Base-by-base conservation (phyloP, 805 yeast genomes). In the Myxozyma melibiosi region DNA sequence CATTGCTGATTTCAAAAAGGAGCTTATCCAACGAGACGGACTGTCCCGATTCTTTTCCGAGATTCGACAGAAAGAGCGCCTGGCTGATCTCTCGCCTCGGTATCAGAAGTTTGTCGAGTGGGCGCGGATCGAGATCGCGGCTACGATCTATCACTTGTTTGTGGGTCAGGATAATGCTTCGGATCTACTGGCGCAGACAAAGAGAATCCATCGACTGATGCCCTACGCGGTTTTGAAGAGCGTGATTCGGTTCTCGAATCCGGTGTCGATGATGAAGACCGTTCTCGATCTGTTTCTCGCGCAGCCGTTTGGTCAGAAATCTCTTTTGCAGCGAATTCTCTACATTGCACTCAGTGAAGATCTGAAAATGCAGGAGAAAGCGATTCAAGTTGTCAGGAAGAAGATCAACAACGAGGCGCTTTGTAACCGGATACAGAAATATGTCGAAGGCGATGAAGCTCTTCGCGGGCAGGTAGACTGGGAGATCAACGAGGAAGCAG, bases 171-270 rank as follows among this genome's bases (percentile, higher is more conserved):
- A 92, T 69, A 82, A 83, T 60, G 84, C 96, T 1, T 82, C 84
- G 58, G 96, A 89, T 65, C 75, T 88, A 65, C 84, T 86, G 65
- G 78, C 80, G 11, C 90, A 89, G 67, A 74, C 87, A 31, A 82
- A 83, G 62, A 81, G 85, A 55, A 73, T 94, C 38, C 97, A 92
- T 72, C 73, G 78, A 31, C 67, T 89, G 57, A 82, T 92, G 74
- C 99, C 98, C 0, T 94, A 92, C 70, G 74, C 80, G 1, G 68
- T 92, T 34, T 81, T 91, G 70, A 84, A 84, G 41, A 88, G 88
- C 20, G 86, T 92, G 22, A 71, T 94, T 67, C 80, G 84, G 67
- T 83, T 86, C 58, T 89, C 98, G 0, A 92, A 92, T 67, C 98
- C 99, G 1, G 82, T 90, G 73, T 81, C 85, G 40, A 84, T 92